These are phyloP conservation scores for Phaeoacremonium minimum DNA, from an alignment of 2,329 filamentous ascomycete genomes.

Conservation along the genomic window DNA sequence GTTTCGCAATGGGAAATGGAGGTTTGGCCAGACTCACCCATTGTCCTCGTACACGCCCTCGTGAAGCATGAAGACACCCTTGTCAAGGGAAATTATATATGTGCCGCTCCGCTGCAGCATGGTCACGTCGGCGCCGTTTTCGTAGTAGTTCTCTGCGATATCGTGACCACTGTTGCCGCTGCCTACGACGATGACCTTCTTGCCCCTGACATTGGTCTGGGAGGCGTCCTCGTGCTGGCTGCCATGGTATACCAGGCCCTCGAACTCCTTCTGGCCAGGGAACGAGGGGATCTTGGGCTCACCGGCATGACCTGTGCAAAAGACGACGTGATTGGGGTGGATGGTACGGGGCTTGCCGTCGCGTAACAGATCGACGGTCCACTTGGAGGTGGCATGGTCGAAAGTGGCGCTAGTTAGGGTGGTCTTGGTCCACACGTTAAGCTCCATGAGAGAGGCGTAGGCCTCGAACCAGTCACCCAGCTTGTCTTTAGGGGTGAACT, in stretches of 20 bases:
- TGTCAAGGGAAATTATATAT: conserved; percentile 54
- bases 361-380: conserved; percentile 36
- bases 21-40: too few relatives aligned
- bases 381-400: conserved; percentile 21
- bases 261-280: conserved; percentile 44
- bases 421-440: conserved; percentile 59
- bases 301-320: conserved; percentile 51
- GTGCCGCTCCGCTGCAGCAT: conserved; percentile 67
- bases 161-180: conserved; percentile 67
- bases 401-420: conserved; percentile 39
- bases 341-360: conserved; percentile 34
- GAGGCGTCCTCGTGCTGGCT: not conserved
- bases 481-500: conserved; percentile 67
- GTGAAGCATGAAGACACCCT: conserved; percentile 47
- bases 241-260: conserved; percentile 49
- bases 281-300: conserved; percentile 26
- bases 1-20: too few relatives aligned
- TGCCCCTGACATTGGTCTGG: conserved; percentile 39
- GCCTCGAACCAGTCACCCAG: conserved; percentile 60
- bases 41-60: conserved; percentile 44
- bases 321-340: conserved; percentile 44
- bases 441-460: conserved; percentile 57
- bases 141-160: conserved; percentile 63
- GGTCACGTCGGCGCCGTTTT: conserved; percentile 63
- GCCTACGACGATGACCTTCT: conserved; percentile 62